These are phyloP conservation scores for Penicillium sp. DNA, from an alignment of 2,329 filamentous ascomycete species.

Conservation along the genomic window DNA sequence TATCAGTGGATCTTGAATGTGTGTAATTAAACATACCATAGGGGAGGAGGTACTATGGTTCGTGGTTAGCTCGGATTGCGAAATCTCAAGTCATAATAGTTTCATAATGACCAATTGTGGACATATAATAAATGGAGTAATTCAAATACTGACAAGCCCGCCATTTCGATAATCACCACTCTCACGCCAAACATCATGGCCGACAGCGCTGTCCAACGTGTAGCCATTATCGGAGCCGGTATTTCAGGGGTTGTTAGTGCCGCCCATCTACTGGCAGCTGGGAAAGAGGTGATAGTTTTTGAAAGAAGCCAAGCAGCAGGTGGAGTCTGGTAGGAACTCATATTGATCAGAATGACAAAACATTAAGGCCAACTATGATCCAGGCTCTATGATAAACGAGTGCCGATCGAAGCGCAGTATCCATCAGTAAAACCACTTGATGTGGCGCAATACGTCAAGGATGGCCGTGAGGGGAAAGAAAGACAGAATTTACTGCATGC, in stretches of 20 bases:
- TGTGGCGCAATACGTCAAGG: slow-evolving; percentile 28
- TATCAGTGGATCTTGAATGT: not conserved
- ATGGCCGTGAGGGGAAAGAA: slow-evolving; percentile 19
- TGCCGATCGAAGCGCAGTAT: slow-evolving; percentile 51
- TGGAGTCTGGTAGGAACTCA: slow-evolving; percentile 54
- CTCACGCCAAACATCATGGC: slow-evolving; percentile 17
- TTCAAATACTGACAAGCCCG: not conserved
- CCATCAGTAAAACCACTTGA: slow-evolving; percentile 39
- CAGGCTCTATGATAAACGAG: slow-evolving; percentile 54
- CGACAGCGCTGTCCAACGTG: slow-evolving; percentile 20
- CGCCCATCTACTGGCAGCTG: slow-evolving; percentile 47
- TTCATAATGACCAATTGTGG: slow-evolving; percentile 1
- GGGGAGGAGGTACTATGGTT: not conserved
- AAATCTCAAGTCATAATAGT: slow-evolving; percentile 10
- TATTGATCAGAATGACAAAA: not conserved
- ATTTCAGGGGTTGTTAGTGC: slow-evolving; percentile 53
- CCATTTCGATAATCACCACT: not conserved
- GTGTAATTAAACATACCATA: not conserved
- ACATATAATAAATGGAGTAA: not conserved
- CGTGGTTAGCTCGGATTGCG: slow-evolving; percentile 4
- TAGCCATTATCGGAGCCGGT: slow-evolving; percentile 55
- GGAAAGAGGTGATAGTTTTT: slow-evolving; percentile 55
- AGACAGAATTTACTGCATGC: slow-evolving; percentile 34
- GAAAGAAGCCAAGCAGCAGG: slow-evolving; percentile 56
- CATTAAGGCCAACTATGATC: not conserved